Conservation (phyloP, 805 yeast species). For the Starmerella stigmatis region DNA sequence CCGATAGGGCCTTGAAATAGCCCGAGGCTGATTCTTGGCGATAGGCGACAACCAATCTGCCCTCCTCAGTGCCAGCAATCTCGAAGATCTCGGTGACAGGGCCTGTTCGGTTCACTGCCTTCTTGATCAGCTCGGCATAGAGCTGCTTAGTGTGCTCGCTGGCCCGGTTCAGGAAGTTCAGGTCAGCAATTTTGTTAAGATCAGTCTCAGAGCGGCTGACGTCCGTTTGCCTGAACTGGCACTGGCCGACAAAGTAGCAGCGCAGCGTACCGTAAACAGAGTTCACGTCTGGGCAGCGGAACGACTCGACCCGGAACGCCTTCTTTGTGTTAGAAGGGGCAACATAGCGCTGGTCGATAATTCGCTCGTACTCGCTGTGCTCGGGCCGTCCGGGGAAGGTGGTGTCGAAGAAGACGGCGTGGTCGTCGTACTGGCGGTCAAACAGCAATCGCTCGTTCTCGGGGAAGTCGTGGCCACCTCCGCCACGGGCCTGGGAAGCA, state of each 20-base stretch:
- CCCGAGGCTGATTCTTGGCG: conserved; percentile 75
- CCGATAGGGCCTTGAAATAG: conserved; percentile 75
- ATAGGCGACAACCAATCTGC: conserved; percentile 79
- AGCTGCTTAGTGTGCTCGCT: conserved; percentile 67
- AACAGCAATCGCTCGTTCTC: conserved; percentile 54
- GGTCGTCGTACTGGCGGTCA: conserved; percentile 68
- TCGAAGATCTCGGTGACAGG: conserved; percentile 86
- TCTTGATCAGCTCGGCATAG: conserved; percentile 59
- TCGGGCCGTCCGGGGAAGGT: conserved; percentile 41
- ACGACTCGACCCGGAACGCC: conserved; percentile 66
- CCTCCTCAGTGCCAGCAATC: conserved; percentile 68
- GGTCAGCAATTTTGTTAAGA: conserved; percentile 63
- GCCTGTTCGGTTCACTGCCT: conserved; percentile 68
- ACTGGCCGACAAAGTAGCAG: conserved; percentile 77
- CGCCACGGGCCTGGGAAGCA: conserved; percentile 63
- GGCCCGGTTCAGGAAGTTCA: conserved; percentile 64
- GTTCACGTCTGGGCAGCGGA: conserved; percentile 35
- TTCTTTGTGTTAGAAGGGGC: conserved; percentile 29
- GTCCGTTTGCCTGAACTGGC: conserved; percentile 37
- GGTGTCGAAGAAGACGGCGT: conserved; percentile 85
- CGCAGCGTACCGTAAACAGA: conserved; percentile 42
- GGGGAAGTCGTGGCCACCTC: conserved; percentile 34
- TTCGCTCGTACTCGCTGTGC: conserved; percentile 49
- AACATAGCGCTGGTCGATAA: conserved; percentile 73
- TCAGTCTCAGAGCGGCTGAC: conserved; percentile 37